Evolutionary conservation across 179 eudicot species (phyloP).

Genomic region (Spergularia azorica): DNA sequence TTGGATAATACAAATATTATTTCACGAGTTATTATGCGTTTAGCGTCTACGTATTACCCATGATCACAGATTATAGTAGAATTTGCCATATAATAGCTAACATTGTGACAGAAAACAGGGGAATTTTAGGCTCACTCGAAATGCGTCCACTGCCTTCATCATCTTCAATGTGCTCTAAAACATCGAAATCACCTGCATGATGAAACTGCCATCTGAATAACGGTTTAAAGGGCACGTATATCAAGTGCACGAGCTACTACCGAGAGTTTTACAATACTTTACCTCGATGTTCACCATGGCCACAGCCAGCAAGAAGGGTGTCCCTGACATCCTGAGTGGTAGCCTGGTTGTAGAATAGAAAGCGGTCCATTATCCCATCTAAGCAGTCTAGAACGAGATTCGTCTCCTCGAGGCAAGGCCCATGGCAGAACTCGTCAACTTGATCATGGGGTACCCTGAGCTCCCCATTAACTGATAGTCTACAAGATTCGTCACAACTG

Average conservation of each 20-base stretch:
- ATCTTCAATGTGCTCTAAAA: constrained; percentile 49
- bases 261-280: neutral
- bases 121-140: constrained; percentile 19
- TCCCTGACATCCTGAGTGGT: constrained; percentile 51
- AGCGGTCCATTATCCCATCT: constrained; percentile 43
- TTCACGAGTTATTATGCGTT: too few relatives aligned
- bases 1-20: too few relatives aligned
- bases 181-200: constrained; percentile 62
- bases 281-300: constrained; percentile 65
- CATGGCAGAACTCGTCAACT: constrained; percentile 60
- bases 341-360: constrained; percentile 63
- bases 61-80: constrained; percentile 21
- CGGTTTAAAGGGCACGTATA: too few relatives aligned
- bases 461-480: constrained; percentile 56
- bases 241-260: neutral
- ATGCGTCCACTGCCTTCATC: constrained; percentile 28
- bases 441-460: constrained; percentile 58
- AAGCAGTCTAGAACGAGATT: constrained; percentile 63
- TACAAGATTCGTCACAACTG: constrained; percentile 59
- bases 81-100: constrained; percentile 30
- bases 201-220: neutral
- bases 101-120: constrained; percentile 33
- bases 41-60: too few relatives aligned
- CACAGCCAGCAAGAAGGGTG: constrained; percentile 62
- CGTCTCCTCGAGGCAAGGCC: constrained; percentile 71